Evolutionary conservation across 2,329 filamentous ascomycete species (phyloP), one percentile per base, ranked within the genome.

Genomic region (Curvularia spicifera): DNA sequence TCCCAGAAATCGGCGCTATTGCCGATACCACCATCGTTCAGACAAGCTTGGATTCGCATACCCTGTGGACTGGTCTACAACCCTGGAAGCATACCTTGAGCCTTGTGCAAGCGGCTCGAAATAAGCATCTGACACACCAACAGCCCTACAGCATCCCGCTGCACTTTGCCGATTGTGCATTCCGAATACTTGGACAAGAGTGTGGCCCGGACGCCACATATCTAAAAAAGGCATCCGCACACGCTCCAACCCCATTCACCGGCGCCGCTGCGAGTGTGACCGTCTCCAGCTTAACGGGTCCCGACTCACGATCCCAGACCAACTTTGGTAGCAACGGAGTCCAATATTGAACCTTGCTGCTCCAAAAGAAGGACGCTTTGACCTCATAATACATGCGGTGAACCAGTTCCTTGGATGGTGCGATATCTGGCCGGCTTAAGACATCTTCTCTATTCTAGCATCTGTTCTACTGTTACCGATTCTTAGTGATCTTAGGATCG

Each of bases 91-190:
- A 57, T 37, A 54, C 61, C 60, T 46, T 51, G 52, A 54, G 57
- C 54, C 63, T 63, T 46, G 57, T 69, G 63, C 63, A 66, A 73
- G 73, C 62, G 71, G 71, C 73, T 76, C 70, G 68, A 61, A 67
- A 69, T 68, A 74, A 74, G 69, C 66, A 69, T 76, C 72, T 76
- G 67, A 76, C 72, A 76, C 72, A 71, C 72, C 71, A 74, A 68
- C 73, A 73, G 40, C 56, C 63, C 51, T 66, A 66, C 59, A 63
- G 59, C 58, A 56, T 67, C 64, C 64, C 61, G 61, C 62, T 63
- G 58, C 65, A 62, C 46, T 47, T 55, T 65, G 60, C 49, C 49
- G 56, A 57, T 51, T 51, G 58, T 66, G 60, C 48, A 56, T 59
- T 55, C 52, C 52, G 53, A 56, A 49, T 42, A 48, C 42, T 53